phyloP scores from a whole-genome alignment of 2,329 filamentous ascomycete species.

The Coniochaeta prunicola region DNA sequence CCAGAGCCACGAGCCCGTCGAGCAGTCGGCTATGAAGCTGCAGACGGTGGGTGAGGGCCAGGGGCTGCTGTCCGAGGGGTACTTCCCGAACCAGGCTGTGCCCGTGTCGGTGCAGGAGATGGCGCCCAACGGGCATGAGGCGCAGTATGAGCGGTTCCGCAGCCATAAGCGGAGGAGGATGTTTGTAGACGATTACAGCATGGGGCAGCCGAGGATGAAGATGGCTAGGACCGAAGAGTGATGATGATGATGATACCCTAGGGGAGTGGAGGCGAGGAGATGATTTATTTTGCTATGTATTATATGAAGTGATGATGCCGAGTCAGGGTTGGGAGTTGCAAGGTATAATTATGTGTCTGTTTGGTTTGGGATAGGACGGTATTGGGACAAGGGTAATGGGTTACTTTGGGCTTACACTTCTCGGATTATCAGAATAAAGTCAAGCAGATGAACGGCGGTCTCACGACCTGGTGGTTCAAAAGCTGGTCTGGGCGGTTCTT shows the following conservation, averaged over 20 bases:
- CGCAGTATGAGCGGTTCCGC: not conserved
- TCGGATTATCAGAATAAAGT: not conserved
- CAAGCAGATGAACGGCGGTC: not conserved
- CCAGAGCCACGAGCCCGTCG: not conserved
- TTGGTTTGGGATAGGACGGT: not conserved
- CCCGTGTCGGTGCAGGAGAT: not conserved
- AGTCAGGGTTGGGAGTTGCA: not conserved
- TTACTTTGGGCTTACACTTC: not conserved
- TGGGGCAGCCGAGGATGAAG: not conserved
- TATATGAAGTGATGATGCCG: not conserved
- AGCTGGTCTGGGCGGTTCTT: not conserved
- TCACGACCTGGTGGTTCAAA: not conserved
- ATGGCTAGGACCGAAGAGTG: not conserved
- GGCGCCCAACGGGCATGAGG: not conserved
- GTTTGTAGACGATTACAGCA: not conserved
- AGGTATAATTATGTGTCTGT: not conserved
- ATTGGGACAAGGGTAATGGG: not conserved
- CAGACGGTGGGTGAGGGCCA: not conserved
- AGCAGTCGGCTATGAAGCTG: not conserved
- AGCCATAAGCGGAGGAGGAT: not conserved
- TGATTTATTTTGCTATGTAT: not conserved
- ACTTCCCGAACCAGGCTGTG: not conserved
- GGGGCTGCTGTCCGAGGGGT: not conserved
- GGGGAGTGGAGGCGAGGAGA: not conserved
- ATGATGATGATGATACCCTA: not conserved